These are phyloP conservation scores for Monosporozyma aerobia DNA, from an alignment of 805 yeast species.

Conservation along the genomic window DNA sequence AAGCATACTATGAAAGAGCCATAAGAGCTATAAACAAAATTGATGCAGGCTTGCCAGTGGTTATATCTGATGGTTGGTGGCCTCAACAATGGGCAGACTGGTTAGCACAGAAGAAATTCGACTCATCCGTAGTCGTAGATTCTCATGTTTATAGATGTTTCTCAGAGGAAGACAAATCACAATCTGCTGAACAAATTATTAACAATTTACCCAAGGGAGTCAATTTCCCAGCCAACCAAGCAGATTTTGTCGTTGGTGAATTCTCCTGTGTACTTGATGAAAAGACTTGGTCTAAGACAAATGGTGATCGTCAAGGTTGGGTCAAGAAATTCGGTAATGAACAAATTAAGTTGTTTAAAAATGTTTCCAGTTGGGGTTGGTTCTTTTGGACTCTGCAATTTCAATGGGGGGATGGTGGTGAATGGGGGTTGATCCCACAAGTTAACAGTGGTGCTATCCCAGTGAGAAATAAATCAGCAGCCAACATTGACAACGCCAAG, in stretches of 20 bases:
- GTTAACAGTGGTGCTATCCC: slow-evolving; percentile 51
- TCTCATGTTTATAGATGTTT: slow-evolving; percentile 83
- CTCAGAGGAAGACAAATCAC: slow-evolving; percentile 59
- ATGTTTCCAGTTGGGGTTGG: slow-evolving; percentile 58
- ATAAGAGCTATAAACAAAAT: slow-evolving; percentile 46
- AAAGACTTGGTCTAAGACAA: slow-evolving; percentile 52
- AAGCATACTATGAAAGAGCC: slow-evolving; percentile 57
- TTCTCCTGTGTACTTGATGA: slow-evolving; percentile 82
- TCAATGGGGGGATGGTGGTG: slow-evolving; percentile 86
- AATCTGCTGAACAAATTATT: slow-evolving; percentile 56
- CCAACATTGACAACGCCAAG: slow-evolving; percentile 29
- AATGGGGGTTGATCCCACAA: slow-evolving; percentile 89
- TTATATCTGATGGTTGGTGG: slow-evolving; percentile 94
- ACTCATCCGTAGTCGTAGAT: slow-evolving; percentile 66
- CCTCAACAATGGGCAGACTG: slow-evolving; percentile 67
- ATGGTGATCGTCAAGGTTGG: slow-evolving; percentile 33
- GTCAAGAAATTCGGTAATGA: slow-evolving; percentile 53
- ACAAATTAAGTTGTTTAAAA: slow-evolving; percentile 40
- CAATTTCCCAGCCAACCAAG: slow-evolving; percentile 38
- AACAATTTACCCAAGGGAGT: slow-evolving; percentile 43
- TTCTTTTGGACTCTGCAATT: slow-evolving; percentile 91
- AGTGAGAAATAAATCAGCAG: slow-evolving; percentile 13
- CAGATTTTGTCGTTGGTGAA: slow-evolving; percentile 80
- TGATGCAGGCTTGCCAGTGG: slow-evolving; percentile 53
- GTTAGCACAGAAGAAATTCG: slow-evolving; percentile 34